phyloP scores from a whole-genome alignment of 2,329 filamentous ascomycete genomes.

The Westerdykella sp. region DNA sequence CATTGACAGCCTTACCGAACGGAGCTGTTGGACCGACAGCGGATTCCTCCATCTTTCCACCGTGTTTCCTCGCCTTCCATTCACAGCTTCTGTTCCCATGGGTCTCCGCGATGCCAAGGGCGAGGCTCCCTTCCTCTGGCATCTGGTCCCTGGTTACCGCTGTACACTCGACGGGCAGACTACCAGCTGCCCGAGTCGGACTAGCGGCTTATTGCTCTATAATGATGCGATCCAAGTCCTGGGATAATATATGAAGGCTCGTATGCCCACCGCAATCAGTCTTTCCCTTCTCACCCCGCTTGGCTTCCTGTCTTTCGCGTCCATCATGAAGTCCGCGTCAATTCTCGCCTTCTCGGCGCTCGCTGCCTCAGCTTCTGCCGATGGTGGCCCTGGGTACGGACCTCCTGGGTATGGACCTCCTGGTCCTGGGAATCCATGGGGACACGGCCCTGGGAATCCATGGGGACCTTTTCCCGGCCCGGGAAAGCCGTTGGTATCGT shows the following conservation, averaged over 20 bases:
- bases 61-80: not conserved
- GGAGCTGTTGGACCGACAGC: not conserved
- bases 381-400: not conserved
- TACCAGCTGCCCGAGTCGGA: slow-evolving; percentile 5
- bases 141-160: slow-evolving; percentile 8
- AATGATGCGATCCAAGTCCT: not conserved
- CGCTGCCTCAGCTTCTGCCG: slow-evolving; percentile 11
- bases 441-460: not conserved
- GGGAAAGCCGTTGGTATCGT: slow-evolving; percentile 13
- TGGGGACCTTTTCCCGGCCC: too few species aligned
- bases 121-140: slow-evolving; percentile 2
- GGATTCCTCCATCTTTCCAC: not conserved
- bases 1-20: not conserved
- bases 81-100: not conserved
- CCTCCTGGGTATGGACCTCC: too few species aligned
- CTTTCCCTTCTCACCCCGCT: not conserved
- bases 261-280: not conserved
- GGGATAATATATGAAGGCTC: not conserved
- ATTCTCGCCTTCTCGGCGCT: slow-evolving; percentile 16
- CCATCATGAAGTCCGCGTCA: slow-evolving; percentile 26
- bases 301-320: not conserved
- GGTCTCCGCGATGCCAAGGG: not conserved
- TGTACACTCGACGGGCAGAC: not conserved
- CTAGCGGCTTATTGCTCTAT: slow-evolving; percentile 2
- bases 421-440: not conserved